These are phyloP conservation scores for Podaxis pistillaris DNA, from an alignment of 768 basidiomycete genomes.

Conservation along the genomic window DNA sequence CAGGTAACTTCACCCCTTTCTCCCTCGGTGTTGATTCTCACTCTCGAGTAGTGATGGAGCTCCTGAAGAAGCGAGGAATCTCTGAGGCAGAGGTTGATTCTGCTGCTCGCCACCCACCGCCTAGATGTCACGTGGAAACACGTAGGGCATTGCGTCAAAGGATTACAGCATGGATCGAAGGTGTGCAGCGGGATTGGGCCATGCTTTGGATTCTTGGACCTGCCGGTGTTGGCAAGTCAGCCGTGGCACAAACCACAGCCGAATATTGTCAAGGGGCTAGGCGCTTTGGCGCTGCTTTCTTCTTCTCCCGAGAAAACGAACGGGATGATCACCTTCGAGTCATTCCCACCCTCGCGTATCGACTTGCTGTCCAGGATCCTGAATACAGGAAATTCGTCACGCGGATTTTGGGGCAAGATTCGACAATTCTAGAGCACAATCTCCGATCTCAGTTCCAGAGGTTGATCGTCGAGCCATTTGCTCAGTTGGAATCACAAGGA, in stretches of 20 bases:
- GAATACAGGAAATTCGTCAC: not conserved
- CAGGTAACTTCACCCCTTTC: not conserved
- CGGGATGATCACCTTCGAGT: not conserved
- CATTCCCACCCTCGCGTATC: conserved; percentile 11
- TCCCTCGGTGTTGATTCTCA: not conserved
- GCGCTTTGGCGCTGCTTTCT: conserved; percentile 4
- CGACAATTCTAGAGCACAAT: not conserved
- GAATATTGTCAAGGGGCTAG: not conserved
- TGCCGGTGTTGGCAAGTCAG: conserved; percentile 10
- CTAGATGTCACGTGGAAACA: conserved; percentile 9
- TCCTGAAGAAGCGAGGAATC: not conserved
- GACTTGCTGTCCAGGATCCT: not conserved
- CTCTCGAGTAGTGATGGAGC: not conserved
- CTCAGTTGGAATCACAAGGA: not conserved
- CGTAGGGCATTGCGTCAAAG: not conserved
- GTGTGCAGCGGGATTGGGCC: not conserved
- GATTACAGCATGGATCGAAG: not conserved
- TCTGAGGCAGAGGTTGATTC: conserved; percentile 7
- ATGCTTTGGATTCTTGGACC: conserved; percentile 8
- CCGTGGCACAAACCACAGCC: conserved; percentile 3
- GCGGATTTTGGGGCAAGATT: not conserved
- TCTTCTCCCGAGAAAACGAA: not conserved
- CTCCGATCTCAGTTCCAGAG: not conserved
- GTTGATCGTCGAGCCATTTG: conserved; percentile 5
- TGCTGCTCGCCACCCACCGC: conserved; percentile 5